A percentile compares a stretch with the other conserved stretches of the same genome.
Evolutionary conservation across 495 filamentous ascomycete genomes (phyloP).

Genomic region (Polyplosphaeria fusca): DNA sequence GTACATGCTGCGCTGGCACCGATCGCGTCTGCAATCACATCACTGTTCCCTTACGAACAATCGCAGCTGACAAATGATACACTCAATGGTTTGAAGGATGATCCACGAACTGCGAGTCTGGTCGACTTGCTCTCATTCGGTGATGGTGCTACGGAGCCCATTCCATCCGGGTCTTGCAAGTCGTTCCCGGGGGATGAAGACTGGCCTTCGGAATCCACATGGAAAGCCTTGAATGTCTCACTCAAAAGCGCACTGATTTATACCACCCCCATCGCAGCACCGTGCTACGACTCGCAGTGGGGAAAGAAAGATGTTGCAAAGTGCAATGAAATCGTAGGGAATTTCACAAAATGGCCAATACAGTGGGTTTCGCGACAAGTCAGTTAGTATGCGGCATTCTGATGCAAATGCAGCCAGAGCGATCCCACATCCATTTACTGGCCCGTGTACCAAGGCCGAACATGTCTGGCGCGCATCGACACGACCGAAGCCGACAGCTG

Average conservation of each 20-base stretch:
- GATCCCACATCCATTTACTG: constrained; percentile 9
- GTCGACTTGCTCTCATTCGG: background rate
- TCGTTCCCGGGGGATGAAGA: background rate
- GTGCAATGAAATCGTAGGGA: constrained; percentile 1
- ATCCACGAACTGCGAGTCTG: background rate
- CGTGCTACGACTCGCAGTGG: constrained; percentile 13
- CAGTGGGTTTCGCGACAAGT: constrained; percentile 5
- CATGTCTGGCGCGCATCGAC: background rate
- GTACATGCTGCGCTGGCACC: too few relatives aligned
- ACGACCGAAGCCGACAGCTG: constrained; percentile 35
- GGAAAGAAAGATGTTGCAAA: constrained; percentile 1
- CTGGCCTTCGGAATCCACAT: background rate
- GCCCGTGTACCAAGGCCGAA: constrained; percentile 18
- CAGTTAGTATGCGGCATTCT: background rate
- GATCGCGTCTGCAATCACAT: too few relatives aligned
- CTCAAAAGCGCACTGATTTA: background rate
- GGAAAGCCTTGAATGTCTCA: constrained; percentile 1
- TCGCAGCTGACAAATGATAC: background rate
- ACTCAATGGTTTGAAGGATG: background rate
- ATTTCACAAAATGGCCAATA: background rate
- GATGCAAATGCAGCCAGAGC: constrained; percentile 1
- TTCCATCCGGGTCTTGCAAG: background rate
- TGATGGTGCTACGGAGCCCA: background rate
- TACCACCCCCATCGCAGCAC: constrained; percentile 7
- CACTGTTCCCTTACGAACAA: background rate